Base-by-base conservation (phyloP, 2,329 filamentous ascomycete species). In the Fusarium tanahbumbuense region DNA sequence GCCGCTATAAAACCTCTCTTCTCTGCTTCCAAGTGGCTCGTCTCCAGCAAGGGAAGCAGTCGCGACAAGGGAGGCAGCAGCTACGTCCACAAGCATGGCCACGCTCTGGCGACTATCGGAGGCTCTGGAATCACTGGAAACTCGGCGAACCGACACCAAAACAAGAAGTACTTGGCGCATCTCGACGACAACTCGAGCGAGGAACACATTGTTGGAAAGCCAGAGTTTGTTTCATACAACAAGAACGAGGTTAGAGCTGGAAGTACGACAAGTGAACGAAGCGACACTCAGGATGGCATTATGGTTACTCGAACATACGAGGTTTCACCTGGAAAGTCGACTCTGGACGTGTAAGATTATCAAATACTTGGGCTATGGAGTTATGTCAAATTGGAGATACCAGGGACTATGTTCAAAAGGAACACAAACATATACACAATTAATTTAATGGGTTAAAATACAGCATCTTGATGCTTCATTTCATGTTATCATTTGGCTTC, bases 1-100 rank as follows among this genome's bases (percentile, higher is more conserved):
- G 79, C 81, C 3, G 76, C 76, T 22, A 82, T 83, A 61, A 82
- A 81, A 32, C 80, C 81, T 4, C 71, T 82, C 16, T 81, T 83
- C 74, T 78, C 76, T 6, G 72, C 70, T 10, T 68, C 71, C 16
- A 71, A 73, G 28, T 80, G 79, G 78, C 72, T 80, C 56, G 73
- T 73, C 12, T 76, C 77, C n/a, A 76, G 76, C 58, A 76, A 78
- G 23, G 73, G 75, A 15, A 77, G 75, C 63, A 78, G 75, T 30
- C 72, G 63, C 23, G 64, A 72, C 11, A 73, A 76, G 47, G 71
- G 72, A 49, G 63, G 64, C 7, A 74, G 68, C 49, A 71, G 66
- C n/a, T 76, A 73, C 49, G 56, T 55, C 30, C 74, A 76, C 54
- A 75, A 57, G 10, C 72, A 72, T 58, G 69, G 74, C 20, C 71